Conservation (phyloP, 2,329 filamentous ascomycete genomes). For the Penicillium brevicompactum region DNA sequence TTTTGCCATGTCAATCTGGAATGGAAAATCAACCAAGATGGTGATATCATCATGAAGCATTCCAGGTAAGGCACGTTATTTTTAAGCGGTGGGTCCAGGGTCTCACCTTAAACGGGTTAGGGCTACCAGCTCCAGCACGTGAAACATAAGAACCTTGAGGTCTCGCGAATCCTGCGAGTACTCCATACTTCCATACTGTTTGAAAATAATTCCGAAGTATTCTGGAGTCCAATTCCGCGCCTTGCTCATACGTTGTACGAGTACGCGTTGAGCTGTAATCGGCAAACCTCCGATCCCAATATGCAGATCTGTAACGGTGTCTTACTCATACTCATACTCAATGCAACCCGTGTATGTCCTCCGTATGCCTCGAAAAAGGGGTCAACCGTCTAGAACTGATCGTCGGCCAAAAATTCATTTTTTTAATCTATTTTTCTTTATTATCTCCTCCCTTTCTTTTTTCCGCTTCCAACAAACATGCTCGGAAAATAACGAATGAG, state of each 20-base stretch:
- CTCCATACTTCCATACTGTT: no score
- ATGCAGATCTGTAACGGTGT: conserved; percentile 9
- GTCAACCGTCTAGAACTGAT: conserved; percentile 1
- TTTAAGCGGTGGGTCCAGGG: conserved; percentile 22
- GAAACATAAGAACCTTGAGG: background rate
- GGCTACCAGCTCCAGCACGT: background rate
- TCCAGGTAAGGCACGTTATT: background rate
- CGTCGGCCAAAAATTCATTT: background rate
- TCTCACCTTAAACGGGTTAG: conserved; percentile 14
- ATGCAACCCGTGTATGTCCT: background rate
- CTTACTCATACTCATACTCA: background rate
- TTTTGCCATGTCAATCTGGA: background rate
- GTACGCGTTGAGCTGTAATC: background rate
- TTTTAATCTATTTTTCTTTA: background rate
- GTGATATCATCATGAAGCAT: background rate
- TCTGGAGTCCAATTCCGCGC: no score
- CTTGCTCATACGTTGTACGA: background rate
- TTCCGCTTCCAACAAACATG: background rate
- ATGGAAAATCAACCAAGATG: background rate
- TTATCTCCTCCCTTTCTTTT: background rate
- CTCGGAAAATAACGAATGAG: background rate
- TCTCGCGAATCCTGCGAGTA: no score
- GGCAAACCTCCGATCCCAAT: conserved; percentile 1
- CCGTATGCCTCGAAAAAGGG: background rate
- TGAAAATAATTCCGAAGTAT: no score